Conservation (phyloP, 1,139 yeast genomes). For the Geotrichum carabidarum region DNA sequence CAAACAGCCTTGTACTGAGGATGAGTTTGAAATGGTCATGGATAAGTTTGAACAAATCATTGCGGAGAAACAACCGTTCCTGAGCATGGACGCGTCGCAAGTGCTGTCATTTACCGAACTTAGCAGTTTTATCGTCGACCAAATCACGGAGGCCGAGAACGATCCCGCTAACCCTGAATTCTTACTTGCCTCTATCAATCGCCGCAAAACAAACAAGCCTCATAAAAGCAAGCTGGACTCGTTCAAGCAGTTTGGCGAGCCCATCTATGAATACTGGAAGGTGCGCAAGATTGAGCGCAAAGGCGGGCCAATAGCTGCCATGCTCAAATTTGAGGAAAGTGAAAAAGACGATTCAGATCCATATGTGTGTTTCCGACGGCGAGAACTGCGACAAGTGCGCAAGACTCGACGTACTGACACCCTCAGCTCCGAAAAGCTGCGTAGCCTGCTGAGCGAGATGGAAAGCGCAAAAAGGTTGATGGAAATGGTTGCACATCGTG, state of each 20-base stretch:
- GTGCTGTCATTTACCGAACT: constrained; percentile 68
- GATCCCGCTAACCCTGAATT: constrained; percentile 38
- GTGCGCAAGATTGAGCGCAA: constrained; percentile 60
- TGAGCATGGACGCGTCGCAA: constrained; percentile 77
- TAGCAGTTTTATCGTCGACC: constrained; percentile 31
- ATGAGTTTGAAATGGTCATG: constrained; percentile 78
- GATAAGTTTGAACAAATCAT: constrained; percentile 70
- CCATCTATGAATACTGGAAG: constrained; percentile 79
- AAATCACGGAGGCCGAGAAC: constrained; percentile 31
- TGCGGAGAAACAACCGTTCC: constrained; percentile 78
- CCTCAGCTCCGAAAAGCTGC: constrained; percentile 78
- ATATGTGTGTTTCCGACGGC: constrained; percentile 88
- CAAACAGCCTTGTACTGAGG: constrained; percentile 51
- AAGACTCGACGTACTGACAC: constrained; percentile 94
- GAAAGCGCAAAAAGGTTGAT: constrained; percentile 70
- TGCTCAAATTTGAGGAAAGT: constrained; percentile 75
- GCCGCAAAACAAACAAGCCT: constrained; percentile 3
- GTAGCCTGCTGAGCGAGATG: constrained; percentile 69
- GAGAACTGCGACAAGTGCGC: constrained; percentile 93
- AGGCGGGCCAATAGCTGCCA: constrained; percentile 71
- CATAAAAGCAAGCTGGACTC: constrained; percentile 43
- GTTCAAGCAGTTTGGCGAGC: constrained; percentile 61
- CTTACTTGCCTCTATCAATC: constrained; percentile 25
- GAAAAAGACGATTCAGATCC: constrained; percentile 94
- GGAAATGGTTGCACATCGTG: constrained; percentile 69